phyloP scores from a whole-genome alignment of 2,329 filamentous ascomycete genomes.

The Stemphylium lycopersici region DNA sequence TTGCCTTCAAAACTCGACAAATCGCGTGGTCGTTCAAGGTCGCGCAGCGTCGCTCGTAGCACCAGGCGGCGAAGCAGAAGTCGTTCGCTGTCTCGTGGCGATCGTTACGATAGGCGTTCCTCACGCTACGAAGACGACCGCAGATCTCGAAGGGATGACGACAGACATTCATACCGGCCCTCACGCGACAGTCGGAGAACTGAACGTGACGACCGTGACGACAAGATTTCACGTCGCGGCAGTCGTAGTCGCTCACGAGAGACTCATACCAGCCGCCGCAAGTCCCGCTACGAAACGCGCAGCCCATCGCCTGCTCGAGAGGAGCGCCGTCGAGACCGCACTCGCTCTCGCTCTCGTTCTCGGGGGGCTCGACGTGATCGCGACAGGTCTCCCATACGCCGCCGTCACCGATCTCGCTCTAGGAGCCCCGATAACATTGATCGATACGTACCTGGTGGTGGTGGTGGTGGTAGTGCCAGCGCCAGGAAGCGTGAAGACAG shows the following conservation, averaged over 20 bases:
- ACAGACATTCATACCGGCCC: conserved; percentile 34
- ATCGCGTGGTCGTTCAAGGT: conserved; percentile 37
- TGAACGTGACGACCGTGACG: conserved; percentile 31
- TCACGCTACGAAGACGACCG: conserved; percentile 33
- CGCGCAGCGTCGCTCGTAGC: conserved; percentile 37
- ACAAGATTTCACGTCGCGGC: conserved; percentile 28
- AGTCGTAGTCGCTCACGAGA: conserved; percentile 42
- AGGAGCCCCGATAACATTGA: conserved; percentile 49
- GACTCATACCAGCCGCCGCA: conserved; percentile 35
- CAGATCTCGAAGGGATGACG: conserved; percentile 32
- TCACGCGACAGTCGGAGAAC: conserved; percentile 32
- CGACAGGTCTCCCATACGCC: conserved; percentile 24
- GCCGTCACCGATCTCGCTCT: conserved; percentile 30
- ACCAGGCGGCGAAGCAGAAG: conserved; percentile 37
- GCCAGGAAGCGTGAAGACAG: conserved; percentile 34
- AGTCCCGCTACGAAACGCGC: conserved; percentile 35
- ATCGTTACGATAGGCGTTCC: conserved; percentile 36
- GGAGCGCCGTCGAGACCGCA: conserved; percentile 33
- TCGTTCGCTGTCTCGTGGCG: conserved; percentile 42
- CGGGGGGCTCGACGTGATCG: conserved; percentile 25
- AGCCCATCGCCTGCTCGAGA: conserved; percentile 34
- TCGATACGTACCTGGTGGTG: conserved; percentile 44
- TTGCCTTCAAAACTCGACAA: conserved; percentile 29
- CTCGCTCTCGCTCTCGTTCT: conserved; percentile 31
- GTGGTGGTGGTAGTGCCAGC: conserved; percentile 12